These are phyloP conservation scores for Xerophyta viscosa DNA, from an alignment of 106 monocot genomes.

Conservation along the genomic window DNA sequence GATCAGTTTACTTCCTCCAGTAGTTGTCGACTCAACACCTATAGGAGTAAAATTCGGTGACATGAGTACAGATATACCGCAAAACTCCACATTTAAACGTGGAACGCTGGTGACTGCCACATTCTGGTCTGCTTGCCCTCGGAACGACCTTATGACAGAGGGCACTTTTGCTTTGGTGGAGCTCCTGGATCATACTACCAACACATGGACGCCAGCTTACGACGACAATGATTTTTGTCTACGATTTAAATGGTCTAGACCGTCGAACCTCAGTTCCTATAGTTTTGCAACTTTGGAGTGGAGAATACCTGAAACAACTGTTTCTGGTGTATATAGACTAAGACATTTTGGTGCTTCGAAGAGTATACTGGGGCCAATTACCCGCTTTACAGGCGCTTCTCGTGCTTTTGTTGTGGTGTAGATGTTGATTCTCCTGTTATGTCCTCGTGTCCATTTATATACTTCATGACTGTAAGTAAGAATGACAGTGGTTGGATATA, in stretches of 20 bases:
- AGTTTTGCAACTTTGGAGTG: slow-evolving; percentile 17
- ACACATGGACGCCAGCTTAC: slow-evolving; percentile 11
- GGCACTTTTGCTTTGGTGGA: slow-evolving; percentile 13
- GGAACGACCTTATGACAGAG: slow-evolving; percentile 20
- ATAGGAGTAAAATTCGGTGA: slow-evolving; percentile 11
- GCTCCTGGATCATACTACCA: neutral
- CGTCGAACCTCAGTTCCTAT: slow-evolving; percentile 5
- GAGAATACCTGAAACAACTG: slow-evolving; percentile 10
- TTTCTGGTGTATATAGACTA: slow-evolving; percentile 9
- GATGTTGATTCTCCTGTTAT: too few species aligned
- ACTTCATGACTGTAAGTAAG: too few species aligned
- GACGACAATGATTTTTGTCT: slow-evolving; percentile 20
- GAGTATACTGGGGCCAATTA: slow-evolving; percentile 9
- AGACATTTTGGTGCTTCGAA: slow-evolving; percentile 16
- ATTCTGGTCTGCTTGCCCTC: slow-evolving; percentile 21
- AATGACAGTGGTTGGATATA: too few species aligned
- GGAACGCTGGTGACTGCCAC: slow-evolving; percentile 6
- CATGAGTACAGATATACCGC: slow-evolving; percentile 8
- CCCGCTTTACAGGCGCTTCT: slow-evolving; percentile 6
- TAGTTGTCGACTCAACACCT: slow-evolving; percentile 9
- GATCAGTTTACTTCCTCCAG: slow-evolving; percentile 16
- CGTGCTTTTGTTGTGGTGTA: slow-evolving; percentile 14
- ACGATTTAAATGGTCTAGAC: slow-evolving; percentile 14
- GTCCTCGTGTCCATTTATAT: too few species aligned
- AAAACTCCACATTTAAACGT: slow-evolving; percentile 11